Base-by-base conservation (phyloP, 2,329 filamentous ascomycete genomes). In the Cytospora paraplurivora region DNA sequence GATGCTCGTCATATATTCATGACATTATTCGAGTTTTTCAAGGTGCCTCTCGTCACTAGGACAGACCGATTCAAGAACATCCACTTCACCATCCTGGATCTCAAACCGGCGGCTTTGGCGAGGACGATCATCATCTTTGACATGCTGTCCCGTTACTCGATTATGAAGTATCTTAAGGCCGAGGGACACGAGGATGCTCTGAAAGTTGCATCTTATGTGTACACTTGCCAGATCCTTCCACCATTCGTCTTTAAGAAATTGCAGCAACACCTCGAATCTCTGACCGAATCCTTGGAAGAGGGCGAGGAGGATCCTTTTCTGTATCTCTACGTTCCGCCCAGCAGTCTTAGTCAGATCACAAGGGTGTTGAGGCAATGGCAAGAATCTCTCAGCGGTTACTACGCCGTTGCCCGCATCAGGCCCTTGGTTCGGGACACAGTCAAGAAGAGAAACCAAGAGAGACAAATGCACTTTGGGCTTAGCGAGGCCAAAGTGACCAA, bases 191-290 rank as follows among this genome's bases (percentile, higher is more conserved):
- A 56, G 41, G 59, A 71, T 32, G 35, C 52, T 8, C 62, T 67
- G 1, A 57, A 59, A 1, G 62, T 65, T 51, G 68, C 70, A 64
- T 58, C 69, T 11, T 70, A 71, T 53, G 50, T 69, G 15, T 71
- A 62, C 61, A 55, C 44, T 32, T 67, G 53, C n/a, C 62, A 66
- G 6, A 59, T 69, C 37, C 50, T 69, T 3, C 69, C 70, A 7
- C 59, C 68, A 1, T 68, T 63, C 21, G 70, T 66, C 21, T 51
- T 65, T 17, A 32, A 54, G 8, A 68, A 66, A 49, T n/a, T 71
- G 13, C 63, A 67, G 33, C 13, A 53, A 15, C 66, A 66, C 52
- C 69, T 71, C 47, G 34, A 37, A 27, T 33, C n/a, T 4, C 59
- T 71, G n/a, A 64, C 71, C 21, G 33, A 52, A 1, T 34, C 32